A percentile compares a stretch with the other conserved stretches of the same genome.
Conservation (phyloP, 202 grass and related monocot species). For the Saccharum hybrid region DNA sequence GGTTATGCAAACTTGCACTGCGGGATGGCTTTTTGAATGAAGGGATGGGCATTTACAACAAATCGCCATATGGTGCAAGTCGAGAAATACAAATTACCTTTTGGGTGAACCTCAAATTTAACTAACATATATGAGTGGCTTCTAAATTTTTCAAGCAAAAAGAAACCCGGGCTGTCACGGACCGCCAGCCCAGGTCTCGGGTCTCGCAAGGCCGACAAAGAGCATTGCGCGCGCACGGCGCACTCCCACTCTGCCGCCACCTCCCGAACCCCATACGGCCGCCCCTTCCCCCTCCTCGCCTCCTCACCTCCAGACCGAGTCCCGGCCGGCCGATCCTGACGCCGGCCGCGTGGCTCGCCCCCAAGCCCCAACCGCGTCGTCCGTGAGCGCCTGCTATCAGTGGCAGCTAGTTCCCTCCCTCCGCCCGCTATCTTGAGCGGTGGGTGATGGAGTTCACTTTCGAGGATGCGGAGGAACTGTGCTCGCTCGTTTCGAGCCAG, state of each 20-base stretch:
- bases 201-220: too few species aligned
- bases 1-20: too few species aligned
- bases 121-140: too few species aligned
- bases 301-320: not conserved
- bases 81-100: too few species aligned
- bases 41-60: too few species aligned
- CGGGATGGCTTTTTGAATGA: too few species aligned
- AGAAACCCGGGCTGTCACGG: too few species aligned
- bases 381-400: not conserved
- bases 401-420: not conserved
- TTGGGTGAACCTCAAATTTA: too few species aligned
- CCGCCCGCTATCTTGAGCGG: not conserved
- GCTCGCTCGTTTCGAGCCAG: conserved; percentile 40
- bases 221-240: too few species aligned
- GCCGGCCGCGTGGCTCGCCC: not conserved
- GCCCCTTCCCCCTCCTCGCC: not conserved
- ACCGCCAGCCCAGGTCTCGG: too few species aligned
- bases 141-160: too few species aligned
- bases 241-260: not conserved
- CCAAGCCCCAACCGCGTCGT: not conserved
- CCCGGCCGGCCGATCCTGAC: not conserved
- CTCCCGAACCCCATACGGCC: not conserved
- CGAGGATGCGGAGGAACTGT: conserved; percentile 45
- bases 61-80: too few species aligned
- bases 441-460: conserved; percentile 29